A percentile compares a stretch with the other conserved stretches of the same genome.
Evolutionary conservation across 768 basidiomycete species (phyloP).

Genomic region (Hydnomerulius pinastri): DNA sequence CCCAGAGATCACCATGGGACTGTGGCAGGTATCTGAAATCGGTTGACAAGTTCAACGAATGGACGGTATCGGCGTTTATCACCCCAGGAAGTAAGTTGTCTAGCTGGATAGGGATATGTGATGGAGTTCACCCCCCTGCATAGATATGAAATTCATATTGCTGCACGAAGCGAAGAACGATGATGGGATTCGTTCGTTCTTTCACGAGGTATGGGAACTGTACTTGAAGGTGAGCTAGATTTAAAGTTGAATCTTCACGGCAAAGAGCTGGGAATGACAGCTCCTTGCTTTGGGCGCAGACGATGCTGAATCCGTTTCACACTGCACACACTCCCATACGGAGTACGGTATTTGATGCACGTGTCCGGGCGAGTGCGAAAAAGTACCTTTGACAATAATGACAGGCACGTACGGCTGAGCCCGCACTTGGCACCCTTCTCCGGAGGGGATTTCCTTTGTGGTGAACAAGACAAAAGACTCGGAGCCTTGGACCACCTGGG

Average conservation of each 20-base stretch:
- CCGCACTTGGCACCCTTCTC: constrained; percentile 18
- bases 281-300: constrained; percentile 45
- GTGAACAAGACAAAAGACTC: neutral
- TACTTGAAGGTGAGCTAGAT: constrained; percentile 86
- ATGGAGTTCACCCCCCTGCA: too few species aligned
- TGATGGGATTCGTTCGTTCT: constrained; percentile 91
- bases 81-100: constrained; percentile 84
- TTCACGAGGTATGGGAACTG: constrained; percentile 95
- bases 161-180: constrained; percentile 97
- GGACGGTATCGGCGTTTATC: constrained; percentile 95
- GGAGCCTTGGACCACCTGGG: neutral
- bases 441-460: constrained; percentile 20
- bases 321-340: constrained; percentile 83
- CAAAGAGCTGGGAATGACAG: neutral
- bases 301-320: constrained; percentile 94
- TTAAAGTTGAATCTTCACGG: too few species aligned
- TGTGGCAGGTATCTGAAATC: constrained; percentile 85
- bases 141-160: constrained; percentile 94
- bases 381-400: constrained; percentile 58
- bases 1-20: constrained; percentile 13
- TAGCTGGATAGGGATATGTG: neutral
- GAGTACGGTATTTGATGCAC: constrained; percentile 77
- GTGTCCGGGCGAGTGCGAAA: constrained; percentile 85
- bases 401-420: constrained; percentile 11
- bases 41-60: constrained; percentile 98